phyloP scores from a whole-genome alignment of 1,284 basidiomycete genomes.

The Xerocomus cyaneibrunnescens region DNA sequence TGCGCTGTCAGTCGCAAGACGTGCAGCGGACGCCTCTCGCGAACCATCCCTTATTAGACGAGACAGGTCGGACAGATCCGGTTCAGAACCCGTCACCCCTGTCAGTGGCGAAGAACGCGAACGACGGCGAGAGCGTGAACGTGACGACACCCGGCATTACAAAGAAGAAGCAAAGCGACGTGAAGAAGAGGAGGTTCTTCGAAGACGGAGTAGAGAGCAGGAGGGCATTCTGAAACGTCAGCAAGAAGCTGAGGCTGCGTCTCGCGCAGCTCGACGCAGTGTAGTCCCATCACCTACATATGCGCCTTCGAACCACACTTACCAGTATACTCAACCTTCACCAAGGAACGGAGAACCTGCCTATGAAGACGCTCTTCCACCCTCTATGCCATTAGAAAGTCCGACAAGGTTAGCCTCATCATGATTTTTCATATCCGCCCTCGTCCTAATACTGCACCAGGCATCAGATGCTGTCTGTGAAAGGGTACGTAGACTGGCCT shows the following conservation, averaged over 20 bases:
- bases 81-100: slow-evolving; percentile 30
- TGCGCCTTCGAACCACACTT: slow-evolving; percentile 14
- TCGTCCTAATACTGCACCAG: slow-evolving; percentile 22
- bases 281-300: slow-evolving; percentile 24
- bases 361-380: slow-evolving; percentile 29
- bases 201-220: slow-evolving; percentile 42
- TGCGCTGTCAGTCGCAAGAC: slow-evolving; percentile 24
- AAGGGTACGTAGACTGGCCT: slow-evolving; percentile 24
- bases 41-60: slow-evolving; percentile 27
- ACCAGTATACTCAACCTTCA: slow-evolving; percentile 28
- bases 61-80: slow-evolving; percentile 28
- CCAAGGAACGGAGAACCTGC: slow-evolving; percentile 22
- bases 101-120: slow-evolving; percentile 29
- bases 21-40: slow-evolving; percentile 24
- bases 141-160: slow-evolving; percentile 18
- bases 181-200: slow-evolving; percentile 35
- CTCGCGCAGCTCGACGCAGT: slow-evolving; percentile 28
- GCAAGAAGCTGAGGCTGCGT: slow-evolving; percentile 39
- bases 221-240: slow-evolving; percentile 49
- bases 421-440: slow-evolving; percentile 30
- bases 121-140: slow-evolving; percentile 28
- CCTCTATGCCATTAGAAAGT: slow-evolving; percentile 45
- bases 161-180: slow-evolving; percentile 29
- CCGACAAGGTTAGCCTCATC: slow-evolving; percentile 41
- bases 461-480: slow-evolving; percentile 26